Percentiles rank a stretch among this genome's conserved stretches.
Conservation (phyloP, 2,329 filamentous ascomycete genomes). For the Pseudopithomyces maydicus region DNA sequence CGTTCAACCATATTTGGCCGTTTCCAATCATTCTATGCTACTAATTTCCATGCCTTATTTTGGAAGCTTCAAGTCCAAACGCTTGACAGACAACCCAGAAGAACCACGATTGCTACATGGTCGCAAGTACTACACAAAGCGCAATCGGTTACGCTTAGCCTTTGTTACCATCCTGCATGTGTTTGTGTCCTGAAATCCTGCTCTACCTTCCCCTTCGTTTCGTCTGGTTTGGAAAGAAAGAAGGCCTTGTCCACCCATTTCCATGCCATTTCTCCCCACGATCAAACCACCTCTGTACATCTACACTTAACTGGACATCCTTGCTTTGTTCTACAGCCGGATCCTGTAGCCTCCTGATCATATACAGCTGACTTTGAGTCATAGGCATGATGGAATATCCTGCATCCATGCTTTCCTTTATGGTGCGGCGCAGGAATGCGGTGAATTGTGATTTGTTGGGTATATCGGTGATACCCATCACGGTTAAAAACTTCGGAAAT, state of each 20-base stretch:
- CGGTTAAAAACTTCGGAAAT: constrained; percentile 51
- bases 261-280: constrained; percentile 18
- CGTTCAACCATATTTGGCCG: too few relatives aligned
- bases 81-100: too few relatives aligned
- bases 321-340: constrained; percentile 19
- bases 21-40: too few relatives aligned
- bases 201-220: background rate
- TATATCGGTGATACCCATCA: constrained; percentile 49
- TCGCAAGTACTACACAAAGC: too few relatives aligned
- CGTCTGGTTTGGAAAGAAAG: constrained; percentile 22
- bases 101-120: too few relatives aligned
- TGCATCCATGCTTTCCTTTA: constrained; percentile 26
- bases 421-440: constrained; percentile 26
- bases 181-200: too few relatives aligned
- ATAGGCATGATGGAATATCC: constrained; percentile 32
- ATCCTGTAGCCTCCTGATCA: constrained; percentile 27
- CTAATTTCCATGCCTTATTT: too few relatives aligned
- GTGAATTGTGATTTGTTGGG: constrained; percentile 26
- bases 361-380: constrained; percentile 29
- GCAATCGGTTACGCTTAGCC: too few relatives aligned
- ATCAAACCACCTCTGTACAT: constrained; percentile 20
- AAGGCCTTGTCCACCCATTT: constrained; percentile 19
- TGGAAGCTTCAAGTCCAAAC: too few relatives aligned
- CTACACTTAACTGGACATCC: constrained; percentile 15
- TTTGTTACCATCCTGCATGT: too few relatives aligned